Conservation (phyloP, 139 green algal species). For the Trebouxia sp. region DNA sequence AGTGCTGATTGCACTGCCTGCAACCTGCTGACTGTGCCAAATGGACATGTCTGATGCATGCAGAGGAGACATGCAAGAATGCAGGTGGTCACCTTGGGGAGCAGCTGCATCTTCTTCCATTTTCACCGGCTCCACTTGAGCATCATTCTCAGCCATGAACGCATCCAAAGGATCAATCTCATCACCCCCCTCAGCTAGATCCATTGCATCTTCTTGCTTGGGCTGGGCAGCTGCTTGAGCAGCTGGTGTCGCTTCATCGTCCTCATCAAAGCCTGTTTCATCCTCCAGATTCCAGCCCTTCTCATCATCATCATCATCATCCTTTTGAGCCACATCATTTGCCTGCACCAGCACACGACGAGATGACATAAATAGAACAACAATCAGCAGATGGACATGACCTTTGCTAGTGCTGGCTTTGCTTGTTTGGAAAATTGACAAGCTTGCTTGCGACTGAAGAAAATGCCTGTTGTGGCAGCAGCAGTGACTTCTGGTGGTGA, state of each 20-base stretch:
- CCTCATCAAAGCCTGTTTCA: conserved; percentile 30
- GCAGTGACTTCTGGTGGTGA: not conserved
- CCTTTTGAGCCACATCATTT: not conserved
- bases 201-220: conserved; percentile 25
- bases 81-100: not conserved
- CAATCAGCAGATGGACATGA: not conserved
- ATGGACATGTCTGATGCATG: too few species aligned
- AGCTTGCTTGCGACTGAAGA: not conserved
- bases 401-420: not conserved
- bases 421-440: not conserved
- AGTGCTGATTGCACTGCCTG: too few species aligned
- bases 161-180: conserved; percentile 84
- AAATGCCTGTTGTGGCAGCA: not conserved
- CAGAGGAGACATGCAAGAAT: too few species aligned
- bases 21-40: too few species aligned
- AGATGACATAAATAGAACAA: not conserved
- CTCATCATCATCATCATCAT: not conserved
- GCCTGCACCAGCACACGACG: not conserved
- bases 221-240: not conserved
- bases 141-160: conserved; percentile 71
- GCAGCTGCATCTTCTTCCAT: conserved; percentile 23
- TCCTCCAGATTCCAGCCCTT: conserved; percentile 31
- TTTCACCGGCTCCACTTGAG: not conserved
- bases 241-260: not conserved
- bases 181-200: conserved; percentile 44